Conservation (phyloP, 2,329 filamentous ascomycete species). For the Paraphoma sp. region DNA sequence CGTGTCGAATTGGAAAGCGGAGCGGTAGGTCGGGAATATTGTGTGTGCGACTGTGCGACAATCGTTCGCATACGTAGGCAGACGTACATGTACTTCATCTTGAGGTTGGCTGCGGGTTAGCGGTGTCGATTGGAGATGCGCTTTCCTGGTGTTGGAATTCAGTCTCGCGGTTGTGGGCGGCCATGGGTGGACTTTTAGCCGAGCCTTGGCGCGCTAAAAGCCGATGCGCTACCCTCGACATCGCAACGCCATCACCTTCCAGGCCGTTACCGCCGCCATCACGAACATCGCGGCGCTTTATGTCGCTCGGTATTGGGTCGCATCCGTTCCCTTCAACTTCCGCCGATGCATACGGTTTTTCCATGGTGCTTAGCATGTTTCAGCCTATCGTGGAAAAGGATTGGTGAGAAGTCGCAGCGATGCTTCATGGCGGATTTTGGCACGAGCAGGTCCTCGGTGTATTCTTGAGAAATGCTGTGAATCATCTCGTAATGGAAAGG, state of each 20-base stretch:
- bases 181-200: constrained; percentile 17
- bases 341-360: too few species aligned
- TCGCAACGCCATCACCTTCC: background rate
- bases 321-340: too few species aligned
- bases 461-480: too few species aligned
- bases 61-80: constrained; percentile 13
- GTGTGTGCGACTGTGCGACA: constrained; percentile 20
- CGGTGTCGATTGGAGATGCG: constrained; percentile 36
- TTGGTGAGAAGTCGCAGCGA: too few species aligned
- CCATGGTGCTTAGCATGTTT: too few species aligned
- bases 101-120: constrained; percentile 58
- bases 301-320: too few species aligned
- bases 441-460: too few species aligned
- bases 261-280: too few species aligned
- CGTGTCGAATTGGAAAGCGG: constrained; percentile 1
- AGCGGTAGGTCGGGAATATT: constrained; percentile 15
- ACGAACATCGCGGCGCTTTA: too few species aligned
- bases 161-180: constrained; percentile 20
- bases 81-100: constrained; percentile 92
- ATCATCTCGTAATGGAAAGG: too few species aligned
- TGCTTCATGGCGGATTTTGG: too few species aligned
- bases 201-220: constrained; percentile 1
- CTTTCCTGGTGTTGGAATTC: constrained; percentile 15
- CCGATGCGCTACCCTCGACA: background rate
- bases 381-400: too few species aligned